phyloP scores from a whole-genome alignment of 441 rosid species.

The Eutrema salsugineum region DNA sequence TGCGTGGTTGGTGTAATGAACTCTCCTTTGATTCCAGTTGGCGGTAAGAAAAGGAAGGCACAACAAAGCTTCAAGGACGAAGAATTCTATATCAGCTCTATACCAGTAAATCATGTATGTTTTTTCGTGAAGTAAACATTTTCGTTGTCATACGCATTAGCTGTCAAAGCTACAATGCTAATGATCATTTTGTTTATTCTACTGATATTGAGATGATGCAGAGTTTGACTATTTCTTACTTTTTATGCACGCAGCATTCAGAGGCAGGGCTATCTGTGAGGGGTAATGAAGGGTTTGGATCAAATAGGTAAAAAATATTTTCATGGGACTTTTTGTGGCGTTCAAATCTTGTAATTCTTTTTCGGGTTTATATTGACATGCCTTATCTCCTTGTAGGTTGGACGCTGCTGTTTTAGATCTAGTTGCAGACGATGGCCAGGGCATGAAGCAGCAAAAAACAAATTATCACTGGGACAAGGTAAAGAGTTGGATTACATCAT shows the following conservation, averaged over 20 bases:
- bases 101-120: slow-evolving; percentile 84
- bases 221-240: slow-evolving; percentile 22
- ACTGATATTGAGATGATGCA: slow-evolving; percentile 2
- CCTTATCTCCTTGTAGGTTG: slow-evolving; percentile 45
- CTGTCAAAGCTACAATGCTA: not conserved
- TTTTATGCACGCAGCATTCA: slow-evolving; percentile 49
- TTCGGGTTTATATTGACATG: not conserved
- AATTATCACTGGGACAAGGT: slow-evolving; percentile 97
- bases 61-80: slow-evolving; percentile 74
- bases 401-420: slow-evolving; percentile 90
- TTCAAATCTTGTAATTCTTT: not conserved
- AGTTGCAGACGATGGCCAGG: slow-evolving; percentile 83
- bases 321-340: not conserved
- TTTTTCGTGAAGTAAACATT: not conserved
- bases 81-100: slow-evolving; percentile 75
- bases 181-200: not conserved
- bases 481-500: slow-evolving; percentile 16
- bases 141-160: not conserved
- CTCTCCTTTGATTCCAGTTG: slow-evolving; percentile 30
- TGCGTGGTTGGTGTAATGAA: not conserved
- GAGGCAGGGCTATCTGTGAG: slow-evolving; percentile 88
- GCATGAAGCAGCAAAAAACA: slow-evolving; percentile 75
- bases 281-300: slow-evolving; percentile 72
- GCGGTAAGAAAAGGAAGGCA: slow-evolving; percentile 73
- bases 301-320: slow-evolving; percentile 61